Conservation (phyloP, 169 alveolate species). For the Eimeria sp. region DNA sequence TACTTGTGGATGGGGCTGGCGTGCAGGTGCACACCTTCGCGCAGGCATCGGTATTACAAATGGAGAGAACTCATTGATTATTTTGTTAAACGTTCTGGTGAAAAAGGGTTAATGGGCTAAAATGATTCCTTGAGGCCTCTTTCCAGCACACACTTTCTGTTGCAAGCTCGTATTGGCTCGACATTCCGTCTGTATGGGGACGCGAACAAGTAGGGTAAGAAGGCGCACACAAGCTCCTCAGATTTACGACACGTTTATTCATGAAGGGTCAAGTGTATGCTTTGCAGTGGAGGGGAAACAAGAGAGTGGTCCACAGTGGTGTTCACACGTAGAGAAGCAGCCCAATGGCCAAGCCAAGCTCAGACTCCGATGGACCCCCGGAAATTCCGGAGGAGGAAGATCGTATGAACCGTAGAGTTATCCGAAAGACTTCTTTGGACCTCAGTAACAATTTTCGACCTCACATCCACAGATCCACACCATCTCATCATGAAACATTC, state of each 20-base stretch:
- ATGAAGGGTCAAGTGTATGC: background rate
- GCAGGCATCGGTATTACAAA: background rate
- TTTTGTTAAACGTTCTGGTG: background rate
- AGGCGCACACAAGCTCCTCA: background rate
- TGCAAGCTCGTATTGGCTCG: background rate
- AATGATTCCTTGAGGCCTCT: background rate
- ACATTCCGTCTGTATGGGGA: background rate
- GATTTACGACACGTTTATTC: background rate
- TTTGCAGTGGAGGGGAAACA: no score
- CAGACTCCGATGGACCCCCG: conserved; percentile 68
- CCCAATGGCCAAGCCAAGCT: conserved; percentile 41
- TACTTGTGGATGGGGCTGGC: background rate
- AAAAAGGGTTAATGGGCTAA: background rate
- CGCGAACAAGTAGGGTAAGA: background rate
- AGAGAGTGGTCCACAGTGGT: background rate
- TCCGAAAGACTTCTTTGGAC: background rate
- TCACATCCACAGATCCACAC: background rate
- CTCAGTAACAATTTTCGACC: background rate
- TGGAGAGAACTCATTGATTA: background rate
- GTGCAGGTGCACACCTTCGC: background rate
- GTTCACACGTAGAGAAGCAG: background rate
- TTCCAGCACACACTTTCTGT: background rate
- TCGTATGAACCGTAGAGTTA: no score
- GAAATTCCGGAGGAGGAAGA: background rate
- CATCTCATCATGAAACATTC: background rate